Evolutionary conservation across 768 basidiomycete species (phyloP).

Genomic region (Suillus variegatus): DNA sequence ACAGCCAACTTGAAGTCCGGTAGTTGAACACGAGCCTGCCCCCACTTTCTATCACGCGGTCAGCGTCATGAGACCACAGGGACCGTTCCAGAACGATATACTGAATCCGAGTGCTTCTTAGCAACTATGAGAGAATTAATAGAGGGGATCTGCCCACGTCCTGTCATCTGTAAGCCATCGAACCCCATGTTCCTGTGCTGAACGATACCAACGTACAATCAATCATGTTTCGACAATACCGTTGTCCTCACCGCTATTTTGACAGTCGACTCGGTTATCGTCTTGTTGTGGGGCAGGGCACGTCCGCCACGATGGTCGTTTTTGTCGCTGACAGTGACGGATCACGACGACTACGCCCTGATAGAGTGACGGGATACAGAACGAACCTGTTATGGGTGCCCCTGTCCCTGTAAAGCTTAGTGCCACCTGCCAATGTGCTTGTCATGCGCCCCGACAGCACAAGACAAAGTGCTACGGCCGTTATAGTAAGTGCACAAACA

Average conservation of each 20-base stretch:
- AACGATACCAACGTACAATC: background rate
- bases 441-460: too few relatives aligned
- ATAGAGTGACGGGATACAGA: background rate
- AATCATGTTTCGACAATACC: background rate
- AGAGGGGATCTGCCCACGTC: conserved; percentile 5
- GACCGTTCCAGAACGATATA: background rate
- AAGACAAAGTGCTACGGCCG: background rate
- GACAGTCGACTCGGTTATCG: background rate
- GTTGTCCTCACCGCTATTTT: background rate
- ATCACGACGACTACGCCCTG: background rate
- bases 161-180: conserved; percentile 1
- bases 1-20: background rate
- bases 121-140: conserved; percentile 3
- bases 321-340: background rate
- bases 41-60: background rate
- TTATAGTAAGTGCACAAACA: background rate
- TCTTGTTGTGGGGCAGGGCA: too few relatives aligned
- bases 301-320: background rate
- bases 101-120: background rate
- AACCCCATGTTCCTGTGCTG: background rate
- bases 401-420: background rate
- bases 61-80: background rate
- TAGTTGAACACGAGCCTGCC: background rate
- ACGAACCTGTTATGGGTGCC: background rate
- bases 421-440: background rate